These are phyloP conservation scores for Saccharomycopsis malanga DNA, from an alignment of 805 yeast genomes.

Conservation along the genomic window DNA sequence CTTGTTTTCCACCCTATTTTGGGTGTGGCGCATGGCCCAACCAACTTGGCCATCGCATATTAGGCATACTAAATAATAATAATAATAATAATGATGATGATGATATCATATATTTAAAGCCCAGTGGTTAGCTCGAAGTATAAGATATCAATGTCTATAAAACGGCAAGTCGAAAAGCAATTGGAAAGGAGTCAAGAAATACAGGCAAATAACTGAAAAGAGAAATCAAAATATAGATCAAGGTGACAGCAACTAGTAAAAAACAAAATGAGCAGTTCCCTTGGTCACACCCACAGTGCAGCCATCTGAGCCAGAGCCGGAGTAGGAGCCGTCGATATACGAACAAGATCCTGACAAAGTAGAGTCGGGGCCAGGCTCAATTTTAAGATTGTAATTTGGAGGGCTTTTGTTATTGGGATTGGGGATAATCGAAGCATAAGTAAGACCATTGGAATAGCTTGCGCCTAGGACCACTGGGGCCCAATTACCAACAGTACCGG, in stretches of 20 bases:
- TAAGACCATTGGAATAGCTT: constrained; percentile 52
- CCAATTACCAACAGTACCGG: constrained; percentile 91
- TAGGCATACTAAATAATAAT: too few relatives aligned
- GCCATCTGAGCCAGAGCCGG: constrained; percentile 59
- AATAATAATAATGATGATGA: too few relatives aligned
- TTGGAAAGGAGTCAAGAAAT: too few relatives aligned
- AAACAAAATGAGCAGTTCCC: constrained; percentile 79
- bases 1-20: too few relatives aligned
- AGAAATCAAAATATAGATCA: too few relatives aligned
- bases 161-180: too few relatives aligned
- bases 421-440: constrained; percentile 67
- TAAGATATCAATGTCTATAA: too few relatives aligned
- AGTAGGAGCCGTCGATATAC: constrained; percentile 71
- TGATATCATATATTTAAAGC: too few relatives aligned
- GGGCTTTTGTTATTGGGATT: constrained; percentile 57
- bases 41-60: too few relatives aligned
- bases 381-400: constrained; percentile 62
- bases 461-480: constrained; percentile 76
- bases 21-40: too few relatives aligned
- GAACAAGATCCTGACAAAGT: constrained; percentile 62
- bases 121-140: too few relatives aligned
- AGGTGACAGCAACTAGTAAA: constrained; percentile 35
- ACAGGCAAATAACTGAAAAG: too few relatives aligned
- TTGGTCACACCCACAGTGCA: constrained; percentile 86
- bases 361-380: constrained; percentile 62